Evolutionary conservation across 257 asterid genomes (phyloP), one percentile per base, ranked within the genome.

Genomic region (Voacanga thouarsii): DNA sequence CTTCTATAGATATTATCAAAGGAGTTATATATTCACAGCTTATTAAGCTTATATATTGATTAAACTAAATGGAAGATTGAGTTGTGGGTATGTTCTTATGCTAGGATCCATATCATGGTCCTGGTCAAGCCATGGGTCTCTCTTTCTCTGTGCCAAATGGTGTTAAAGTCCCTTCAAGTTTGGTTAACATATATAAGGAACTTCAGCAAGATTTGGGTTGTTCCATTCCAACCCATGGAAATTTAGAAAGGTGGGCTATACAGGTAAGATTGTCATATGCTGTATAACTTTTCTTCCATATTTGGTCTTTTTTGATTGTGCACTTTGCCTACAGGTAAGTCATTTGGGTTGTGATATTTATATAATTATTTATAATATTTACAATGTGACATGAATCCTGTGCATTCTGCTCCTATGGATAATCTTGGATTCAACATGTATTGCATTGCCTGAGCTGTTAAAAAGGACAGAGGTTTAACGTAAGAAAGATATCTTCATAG

Each of bases 121-220:
- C 97, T 78, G 96, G 97, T 72, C 99, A 96, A 84, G 99, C 99
- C 57, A 96, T 96, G 99, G 99, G 99, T 26, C 95, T 93, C 77
- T 96, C 99, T 59, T 96, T 96, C 88, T 96, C 99, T 0, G 99
- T 96, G 74, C 98, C 97, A 5, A 86, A 83, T 47, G 96, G 92
- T 49, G 82, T 93, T 69, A 93, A 89, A 86, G 88, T 93, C 66
- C 99, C 99, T 74, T 93, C 99, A 23, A 96, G 98, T 84, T 91
- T 96, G 71, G 68, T 78, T 55, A 96, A 96, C 89, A 93, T 96
- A 72, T 96, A 88, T 84, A 96, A 96, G 86, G 99, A 96, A 75
- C 97, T 96, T 79, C 83, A 89, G 47, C 78, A 93, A 82, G 99
- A 96, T 82, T 73, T 96, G 86, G 94, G 96, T 49, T 93, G 95